Percentiles rank a stretch among this genome's conserved stretches.
Evolutionary conservation across 495 filamentous ascomycete genomes (phyloP).

Genomic region (Xylaria telfairii): DNA sequence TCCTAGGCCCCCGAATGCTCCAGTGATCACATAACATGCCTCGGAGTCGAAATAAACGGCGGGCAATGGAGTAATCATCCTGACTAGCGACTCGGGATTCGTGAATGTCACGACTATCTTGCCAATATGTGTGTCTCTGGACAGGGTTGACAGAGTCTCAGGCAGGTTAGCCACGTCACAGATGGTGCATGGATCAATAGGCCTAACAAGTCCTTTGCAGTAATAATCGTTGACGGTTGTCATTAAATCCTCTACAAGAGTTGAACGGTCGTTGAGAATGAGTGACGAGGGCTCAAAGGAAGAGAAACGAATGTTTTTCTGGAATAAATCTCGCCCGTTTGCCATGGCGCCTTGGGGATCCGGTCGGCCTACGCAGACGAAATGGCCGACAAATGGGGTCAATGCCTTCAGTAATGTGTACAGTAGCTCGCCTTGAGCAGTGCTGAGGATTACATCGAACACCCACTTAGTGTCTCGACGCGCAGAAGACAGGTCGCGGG

Average conservation of each 20-base stretch:
- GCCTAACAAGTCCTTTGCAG: slow-evolving; percentile 19
- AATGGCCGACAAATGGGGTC: slow-evolving; percentile 28
- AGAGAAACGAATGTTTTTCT: slow-evolving; percentile 29
- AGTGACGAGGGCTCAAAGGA: slow-evolving; percentile 27
- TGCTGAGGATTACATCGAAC: slow-evolving; percentile 36
- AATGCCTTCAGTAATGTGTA: slow-evolving; percentile 27
- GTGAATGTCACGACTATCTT: slow-evolving; percentile 52
- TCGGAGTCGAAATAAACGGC: slow-evolving; percentile 33
- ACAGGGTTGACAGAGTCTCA: slow-evolving; percentile 52
- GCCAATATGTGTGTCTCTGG: slow-evolving; percentile 53
- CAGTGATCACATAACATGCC: slow-evolving; percentile 56
- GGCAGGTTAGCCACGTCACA: slow-evolving; percentile 45
- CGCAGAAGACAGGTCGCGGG: background rate
- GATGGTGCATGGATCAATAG: slow-evolving; percentile 37
- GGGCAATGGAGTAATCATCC: slow-evolving; percentile 14
- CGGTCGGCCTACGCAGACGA: slow-evolving; percentile 30
- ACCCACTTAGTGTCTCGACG: background rate
- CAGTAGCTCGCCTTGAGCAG: slow-evolving; percentile 24
- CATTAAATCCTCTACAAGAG: slow-evolving; percentile 32
- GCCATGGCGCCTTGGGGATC: slow-evolving; percentile 24
- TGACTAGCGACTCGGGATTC: slow-evolving; percentile 22
- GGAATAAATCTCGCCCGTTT: slow-evolving; percentile 21
- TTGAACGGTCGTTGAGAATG: slow-evolving; percentile 29
- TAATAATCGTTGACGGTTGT: slow-evolving; percentile 32
- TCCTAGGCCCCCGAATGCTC: slow-evolving; percentile 63